Percentiles rank a stretch among this genome's conserved stretches.
Evolutionary conservation across 371 early-diverging fungal species (phyloP).

Genomic region (Coemansia sp.): DNA sequence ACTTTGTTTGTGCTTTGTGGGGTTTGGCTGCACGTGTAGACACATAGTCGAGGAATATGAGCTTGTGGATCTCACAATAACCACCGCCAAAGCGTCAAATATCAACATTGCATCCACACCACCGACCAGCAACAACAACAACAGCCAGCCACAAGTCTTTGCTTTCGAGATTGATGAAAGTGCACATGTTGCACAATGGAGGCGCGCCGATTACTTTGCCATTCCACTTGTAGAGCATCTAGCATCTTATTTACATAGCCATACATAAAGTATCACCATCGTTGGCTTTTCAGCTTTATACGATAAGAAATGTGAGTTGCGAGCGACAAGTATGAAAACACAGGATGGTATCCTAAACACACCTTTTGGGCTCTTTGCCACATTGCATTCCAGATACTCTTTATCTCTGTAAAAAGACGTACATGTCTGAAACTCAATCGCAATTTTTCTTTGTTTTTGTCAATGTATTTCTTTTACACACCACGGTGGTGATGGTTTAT

Average conservation of each 20-base stretch:
- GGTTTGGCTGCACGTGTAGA: not conserved
- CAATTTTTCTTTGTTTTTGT: not conserved
- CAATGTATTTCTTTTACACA: not conserved
- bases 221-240: not conserved
- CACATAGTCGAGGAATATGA: not conserved
- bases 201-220: not conserved
- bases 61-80: not conserved
- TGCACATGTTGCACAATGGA: not conserved
- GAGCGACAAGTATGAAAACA: not conserved
- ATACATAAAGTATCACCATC: not conserved
- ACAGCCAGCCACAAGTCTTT: not conserved
- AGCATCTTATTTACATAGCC: not conserved
- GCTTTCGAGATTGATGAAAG: conserved; percentile 7
- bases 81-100: not conserved
- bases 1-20: not conserved
- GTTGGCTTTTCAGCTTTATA: too few relatives aligned
- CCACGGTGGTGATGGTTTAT: not conserved
- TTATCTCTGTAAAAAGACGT: not conserved
- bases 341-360: not conserved
- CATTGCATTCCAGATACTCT: not conserved
- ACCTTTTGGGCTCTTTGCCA: not conserved
- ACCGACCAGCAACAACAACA: not conserved
- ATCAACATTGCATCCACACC: not conserved
- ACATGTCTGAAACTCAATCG: not conserved
- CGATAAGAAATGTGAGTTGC: not conserved